Base-by-base conservation (phyloP, 805 yeast species). In the Pichia gijzeniarum region DNA sequence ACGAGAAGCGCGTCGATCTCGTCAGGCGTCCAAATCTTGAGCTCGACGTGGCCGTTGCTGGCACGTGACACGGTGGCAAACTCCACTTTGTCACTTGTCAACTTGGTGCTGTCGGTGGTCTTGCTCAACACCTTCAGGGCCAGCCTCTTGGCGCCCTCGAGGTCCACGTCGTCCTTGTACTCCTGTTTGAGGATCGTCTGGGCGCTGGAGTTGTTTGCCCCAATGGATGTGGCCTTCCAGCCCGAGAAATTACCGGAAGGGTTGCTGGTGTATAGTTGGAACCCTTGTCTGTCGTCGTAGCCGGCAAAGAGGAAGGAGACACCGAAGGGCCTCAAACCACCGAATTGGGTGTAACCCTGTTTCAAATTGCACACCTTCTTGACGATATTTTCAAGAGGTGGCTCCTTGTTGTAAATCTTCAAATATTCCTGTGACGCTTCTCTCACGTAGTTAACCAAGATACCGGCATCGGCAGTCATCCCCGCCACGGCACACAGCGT, bases 171-270 rank as follows among this genome's bases (percentile, higher is more conserved):
- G 56, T 86, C 91, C 62, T 85, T 88, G 71, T 86, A 93, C 58
- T 93, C 99, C 69, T 90, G 95, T 68, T 93, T 93, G 61, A 93
- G 74, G 52, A 93, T 70, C 1, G 99, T 91, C 70, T 93, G 99
- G 1, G 97, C 97, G 38, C 96, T 90, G 7, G 95, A 79, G 52
- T 88, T 89, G 69, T 93, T 93, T 41, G 97, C 96, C 35, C 99
- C 99, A 49, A 93, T 90, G 56, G 88, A 77, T 30, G 96, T 91
- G 37, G 99, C 99, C 67, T 86, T 89, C 99, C 99, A 93, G 21
- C 99, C 98, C 18, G 95, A 79, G 64, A 90, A 93, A 68, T 93
- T 93, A 22, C 99, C 99, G 0, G 96, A 86, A 13, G 99, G 99
- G 63, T 93, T 93, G 20, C 95, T 85, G 5, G 96, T 90, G 69